A percentile compares a stretch with the other conserved stretches of the same genome.
phyloP scores from a whole-genome alignment of 2,329 filamentous ascomycete genomes.

The Claviceps fusiformis region DNA sequence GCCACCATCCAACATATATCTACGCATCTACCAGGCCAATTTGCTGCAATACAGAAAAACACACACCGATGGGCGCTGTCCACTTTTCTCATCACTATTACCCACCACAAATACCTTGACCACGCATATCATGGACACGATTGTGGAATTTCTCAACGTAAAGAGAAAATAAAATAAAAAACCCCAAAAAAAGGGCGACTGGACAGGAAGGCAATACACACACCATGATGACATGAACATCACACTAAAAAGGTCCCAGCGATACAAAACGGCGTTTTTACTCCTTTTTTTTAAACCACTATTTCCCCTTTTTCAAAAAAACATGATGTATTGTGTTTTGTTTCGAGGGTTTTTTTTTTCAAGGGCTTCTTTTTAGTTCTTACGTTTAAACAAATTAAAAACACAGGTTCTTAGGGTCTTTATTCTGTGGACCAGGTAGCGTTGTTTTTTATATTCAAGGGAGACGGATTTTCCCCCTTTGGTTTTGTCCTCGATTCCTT shows the following conservation, averaged over 20 bases:
- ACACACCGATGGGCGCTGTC: background rate
- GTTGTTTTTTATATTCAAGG: too few relatives aligned
- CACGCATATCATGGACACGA: background rate
- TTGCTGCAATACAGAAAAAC: background rate
- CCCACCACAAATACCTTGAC: background rate
- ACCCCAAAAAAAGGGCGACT: background rate
- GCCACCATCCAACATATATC: background rate
- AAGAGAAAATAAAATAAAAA: background rate
- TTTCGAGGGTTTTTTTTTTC: too few relatives aligned
- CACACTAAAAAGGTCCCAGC: background rate
- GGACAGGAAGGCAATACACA: background rate
- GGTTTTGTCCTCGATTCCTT: too few relatives aligned
- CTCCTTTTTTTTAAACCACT: background rate
- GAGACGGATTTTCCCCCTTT: too few relatives aligned
- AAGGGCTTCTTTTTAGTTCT: too few relatives aligned
- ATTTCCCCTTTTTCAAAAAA: background rate
- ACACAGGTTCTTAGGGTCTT: too few relatives aligned
- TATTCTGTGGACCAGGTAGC: too few relatives aligned
- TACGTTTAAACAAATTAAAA: too few relatives aligned
- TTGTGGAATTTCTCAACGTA: too few relatives aligned
- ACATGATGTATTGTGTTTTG: too few relatives aligned
- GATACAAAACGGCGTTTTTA: background rate
- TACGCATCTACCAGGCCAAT: background rate
- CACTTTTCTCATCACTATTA: background rate
- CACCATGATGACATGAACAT: conserved; percentile 1